Evolutionary conservation across 441 rosid genomes (phyloP), one percentile per base, ranked within the genome.

Genomic region (Eruca vesicaria): DNA sequence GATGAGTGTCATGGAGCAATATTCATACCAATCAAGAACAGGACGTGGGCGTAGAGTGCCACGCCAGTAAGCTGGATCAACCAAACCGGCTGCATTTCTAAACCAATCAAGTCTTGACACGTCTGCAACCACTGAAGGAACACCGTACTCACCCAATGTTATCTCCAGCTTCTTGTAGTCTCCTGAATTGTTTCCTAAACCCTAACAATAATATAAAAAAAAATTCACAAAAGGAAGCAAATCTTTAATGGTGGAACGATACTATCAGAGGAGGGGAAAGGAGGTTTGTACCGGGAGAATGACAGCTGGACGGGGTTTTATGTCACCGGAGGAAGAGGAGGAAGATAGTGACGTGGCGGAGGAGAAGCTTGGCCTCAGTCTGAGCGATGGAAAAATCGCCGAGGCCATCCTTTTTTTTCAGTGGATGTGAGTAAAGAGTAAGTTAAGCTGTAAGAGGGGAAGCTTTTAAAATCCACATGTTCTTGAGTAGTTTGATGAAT

Each of bases 21-120:
- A 4, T 45, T n/a, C n/a, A 3, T 67, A 92, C 99, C 98, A 95
- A 74, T 95, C 99, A 80, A 92, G 97, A 81, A 95, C 99, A 36
- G 98, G 98, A 28, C 89, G 87, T 65, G 99, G 98, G 61, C 80
- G 86, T 67, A 95, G 97, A 8, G 89, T 86, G 77, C 98, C 96
- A 2, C 90, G 86, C 99, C 98, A 92, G 88, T 92, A 95, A 71
- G 86, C 84, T 16, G 96, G 88, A 68, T 92, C 99, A 26, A 86
- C 67, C 81, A 95, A 78, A 59, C 99, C 98, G 14, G 96, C 92
- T n/a, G 97, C 99, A 83, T 95, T 95, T 77, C 98, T 86, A 16
- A 95, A 69, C 98, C 99, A 95, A 72, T 95, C 98, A 7, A 84
- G 69, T 55, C 98, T 88, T 20, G 96, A 88, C 57, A 95, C 96